Conservation (phyloP, 257 asterid genomes). For the Plantago major region DNA sequence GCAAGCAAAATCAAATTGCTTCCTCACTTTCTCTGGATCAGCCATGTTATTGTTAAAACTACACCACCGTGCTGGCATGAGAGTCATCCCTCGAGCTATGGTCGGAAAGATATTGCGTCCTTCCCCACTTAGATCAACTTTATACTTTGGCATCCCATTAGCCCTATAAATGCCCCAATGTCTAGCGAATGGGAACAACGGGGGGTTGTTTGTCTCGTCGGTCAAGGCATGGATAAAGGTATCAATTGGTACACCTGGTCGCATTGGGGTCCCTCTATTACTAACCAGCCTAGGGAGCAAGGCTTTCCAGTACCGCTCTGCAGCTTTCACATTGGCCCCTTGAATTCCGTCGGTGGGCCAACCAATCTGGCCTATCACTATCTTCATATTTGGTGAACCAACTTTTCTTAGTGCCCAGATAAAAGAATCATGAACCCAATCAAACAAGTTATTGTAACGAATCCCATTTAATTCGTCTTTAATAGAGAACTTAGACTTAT, state of each 20-base stretch:
- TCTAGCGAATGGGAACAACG: slow-evolving; percentile 7
- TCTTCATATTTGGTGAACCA: slow-evolving; percentile 8
- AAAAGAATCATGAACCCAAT: slow-evolving; percentile 29
- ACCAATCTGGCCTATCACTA: slow-evolving; percentile 25
- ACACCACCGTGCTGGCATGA: slow-evolving; percentile 44
- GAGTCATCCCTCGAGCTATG: slow-evolving; percentile 24
- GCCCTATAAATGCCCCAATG: slow-evolving; percentile 43
- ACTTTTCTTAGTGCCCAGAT: slow-evolving; percentile 30
- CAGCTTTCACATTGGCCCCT: slow-evolving; percentile 19
- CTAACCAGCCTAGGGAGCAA: slow-evolving; percentile 20
- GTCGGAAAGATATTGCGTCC: slow-evolving; percentile 33
- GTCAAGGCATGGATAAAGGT: slow-evolving; percentile 20
- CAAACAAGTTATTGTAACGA: slow-evolving; percentile 29
- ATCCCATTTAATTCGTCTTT: slow-evolving; percentile 14
- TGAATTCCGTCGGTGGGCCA: slow-evolving; percentile 54
- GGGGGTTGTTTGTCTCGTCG: slow-evolving; percentile 24
- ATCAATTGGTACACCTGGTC: slow-evolving; percentile 29
- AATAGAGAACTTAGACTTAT: not conserved
- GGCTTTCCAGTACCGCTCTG: slow-evolving; percentile 31
- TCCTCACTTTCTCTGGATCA: not conserved
- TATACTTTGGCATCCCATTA: slow-evolving; percentile 44
- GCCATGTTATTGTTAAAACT: slow-evolving; percentile 16
- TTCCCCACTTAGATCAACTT: slow-evolving; percentile 35
- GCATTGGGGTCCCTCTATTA: slow-evolving; percentile 41
- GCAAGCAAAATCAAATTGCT: not conserved